Evolutionary conservation across 2,329 filamentous ascomycete genomes (phyloP).

Genomic region (Botryosphaeria dothidea): DNA sequence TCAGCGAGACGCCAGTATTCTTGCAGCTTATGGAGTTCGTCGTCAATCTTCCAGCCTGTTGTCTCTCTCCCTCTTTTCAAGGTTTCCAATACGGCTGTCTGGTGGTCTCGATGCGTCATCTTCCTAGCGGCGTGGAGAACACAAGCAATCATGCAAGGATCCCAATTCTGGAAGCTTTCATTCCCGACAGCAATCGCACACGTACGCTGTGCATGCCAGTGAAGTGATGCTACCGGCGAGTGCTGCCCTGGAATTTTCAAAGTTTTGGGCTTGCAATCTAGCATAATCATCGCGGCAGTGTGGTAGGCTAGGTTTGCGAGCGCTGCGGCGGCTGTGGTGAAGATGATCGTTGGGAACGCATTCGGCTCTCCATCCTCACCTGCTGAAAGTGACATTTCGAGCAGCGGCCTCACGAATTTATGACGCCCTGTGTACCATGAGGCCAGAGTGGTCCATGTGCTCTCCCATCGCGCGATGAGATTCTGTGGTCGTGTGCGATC

Average conservation of each 20-base stretch:
- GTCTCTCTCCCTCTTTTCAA: conserved; percentile 41
- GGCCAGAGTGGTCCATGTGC: conserved; percentile 23
- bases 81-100: conserved; percentile 43
- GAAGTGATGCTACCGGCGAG: conserved; percentile 41
- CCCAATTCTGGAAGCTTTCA: conserved; percentile 42
- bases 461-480: conserved; percentile 27
- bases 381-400: conserved; percentile 30
- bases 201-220: conserved; percentile 53
- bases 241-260: conserved; percentile 30
- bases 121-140: conserved; percentile 47
- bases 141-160: conserved; percentile 50
- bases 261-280: conserved; percentile 53
- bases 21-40: conserved; percentile 23
- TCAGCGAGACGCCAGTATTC: conserved; percentile 28
- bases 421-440: conserved; percentile 28
- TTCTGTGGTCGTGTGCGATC: conserved; percentile 23
- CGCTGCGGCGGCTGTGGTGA: conserved; percentile 46
- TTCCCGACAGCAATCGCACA: conserved; percentile 54
- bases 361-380: neutral
- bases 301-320: conserved; percentile 59
- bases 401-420: conserved; percentile 31
- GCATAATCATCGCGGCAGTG: conserved; percentile 54
- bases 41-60: conserved; percentile 45
- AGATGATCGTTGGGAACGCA: conserved; percentile 46
- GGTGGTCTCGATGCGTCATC: conserved; percentile 54